phyloP scores from a whole-genome alignment of 2,329 filamentous ascomycete species.

The Claviceps sp. region DNA sequence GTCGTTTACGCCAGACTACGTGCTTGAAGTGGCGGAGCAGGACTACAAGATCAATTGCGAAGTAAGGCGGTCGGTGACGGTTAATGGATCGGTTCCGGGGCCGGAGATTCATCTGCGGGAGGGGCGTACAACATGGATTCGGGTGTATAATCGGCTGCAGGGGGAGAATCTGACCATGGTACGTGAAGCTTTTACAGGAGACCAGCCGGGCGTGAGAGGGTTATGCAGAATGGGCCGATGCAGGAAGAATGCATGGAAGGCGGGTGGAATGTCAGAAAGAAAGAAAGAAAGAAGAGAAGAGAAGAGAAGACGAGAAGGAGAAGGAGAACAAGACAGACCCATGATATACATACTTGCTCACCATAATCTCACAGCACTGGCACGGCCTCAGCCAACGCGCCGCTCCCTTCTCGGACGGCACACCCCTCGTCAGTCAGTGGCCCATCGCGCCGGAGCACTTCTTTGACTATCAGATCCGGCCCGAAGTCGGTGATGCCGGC shows the following conservation, averaged over 20 bases:
- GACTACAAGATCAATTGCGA: conserved; percentile 17
- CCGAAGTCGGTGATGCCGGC: conserved; percentile 38
- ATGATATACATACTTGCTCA: too few relatives aligned
- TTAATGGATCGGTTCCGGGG: conserved; percentile 41
- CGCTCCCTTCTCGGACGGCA: conserved; percentile 52
- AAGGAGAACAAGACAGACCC: background rate
- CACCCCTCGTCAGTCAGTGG: conserved; percentile 49
- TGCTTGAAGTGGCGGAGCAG: conserved; percentile 30
- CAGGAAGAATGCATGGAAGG: background rate
- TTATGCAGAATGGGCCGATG: background rate
- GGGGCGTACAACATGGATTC: conserved; percentile 37
- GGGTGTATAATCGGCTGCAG: conserved; percentile 44
- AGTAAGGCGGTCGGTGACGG: conserved; percentile 16
- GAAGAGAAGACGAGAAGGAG: background rate
- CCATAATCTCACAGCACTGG: conserved; percentile 39
- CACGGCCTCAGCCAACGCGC: conserved; percentile 45
- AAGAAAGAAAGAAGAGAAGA: background rate
- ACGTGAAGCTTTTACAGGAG: conserved; percentile 7
- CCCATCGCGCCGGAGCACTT: conserved; percentile 47
- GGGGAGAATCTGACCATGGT: conserved; percentile 45
- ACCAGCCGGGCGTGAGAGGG: too few relatives aligned
- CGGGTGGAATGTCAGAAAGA: background rate
- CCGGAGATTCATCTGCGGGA: conserved; percentile 32
- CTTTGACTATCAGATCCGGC: conserved; percentile 54
- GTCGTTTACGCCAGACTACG: conserved; percentile 26